phyloP scores from a whole-genome alignment of 805 yeast genomes.

The Candida takata region DNA sequence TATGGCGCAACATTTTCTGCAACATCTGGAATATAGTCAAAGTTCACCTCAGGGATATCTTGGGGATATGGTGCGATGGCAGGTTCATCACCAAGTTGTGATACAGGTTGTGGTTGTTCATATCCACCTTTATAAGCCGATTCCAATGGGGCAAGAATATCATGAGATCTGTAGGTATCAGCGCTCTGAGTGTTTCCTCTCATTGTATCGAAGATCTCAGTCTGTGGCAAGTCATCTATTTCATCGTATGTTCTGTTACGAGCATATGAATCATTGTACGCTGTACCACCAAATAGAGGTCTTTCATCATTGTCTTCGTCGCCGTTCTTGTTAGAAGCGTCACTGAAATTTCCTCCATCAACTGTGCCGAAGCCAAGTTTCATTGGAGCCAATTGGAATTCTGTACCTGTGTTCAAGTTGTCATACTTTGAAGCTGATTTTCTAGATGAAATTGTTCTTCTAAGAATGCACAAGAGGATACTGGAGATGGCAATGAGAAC shows the following conservation, averaged over 20 bases:
- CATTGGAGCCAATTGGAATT: constrained; percentile 21
- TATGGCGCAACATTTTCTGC: constrained; percentile 14
- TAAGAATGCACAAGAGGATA: constrained; percentile 61
- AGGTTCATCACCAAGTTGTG: background rate
- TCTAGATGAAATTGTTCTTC: constrained; percentile 49
- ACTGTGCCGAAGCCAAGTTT: constrained; percentile 23
- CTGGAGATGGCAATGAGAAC: constrained; percentile 57
- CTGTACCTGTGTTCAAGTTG: constrained; percentile 11
- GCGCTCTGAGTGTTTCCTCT: constrained; percentile 10
- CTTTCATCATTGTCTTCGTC: constrained; percentile 16
- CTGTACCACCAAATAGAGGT: constrained; percentile 12
- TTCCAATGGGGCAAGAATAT: constrained; percentile 16
- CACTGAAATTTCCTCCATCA: constrained; percentile 16
- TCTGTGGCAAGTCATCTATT: constrained; percentile 12
- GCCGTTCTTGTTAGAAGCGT: constrained; percentile 1
- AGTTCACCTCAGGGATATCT: constrained; percentile 7
- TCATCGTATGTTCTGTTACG: constrained; percentile 14
- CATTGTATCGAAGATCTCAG: constrained; percentile 18
- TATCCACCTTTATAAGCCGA: constrained; percentile 17
- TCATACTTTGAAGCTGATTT: constrained; percentile 13
- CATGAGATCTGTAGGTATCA: constrained; percentile 5
- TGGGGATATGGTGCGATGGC: constrained; percentile 18
- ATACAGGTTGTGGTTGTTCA: constrained; percentile 5
- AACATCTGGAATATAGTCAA: constrained; percentile 5
- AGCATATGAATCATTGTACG: constrained; percentile 11